Conservation (phyloP, 2,329 filamentous ascomycete species). For the Sphaerostilbella broomeana region DNA sequence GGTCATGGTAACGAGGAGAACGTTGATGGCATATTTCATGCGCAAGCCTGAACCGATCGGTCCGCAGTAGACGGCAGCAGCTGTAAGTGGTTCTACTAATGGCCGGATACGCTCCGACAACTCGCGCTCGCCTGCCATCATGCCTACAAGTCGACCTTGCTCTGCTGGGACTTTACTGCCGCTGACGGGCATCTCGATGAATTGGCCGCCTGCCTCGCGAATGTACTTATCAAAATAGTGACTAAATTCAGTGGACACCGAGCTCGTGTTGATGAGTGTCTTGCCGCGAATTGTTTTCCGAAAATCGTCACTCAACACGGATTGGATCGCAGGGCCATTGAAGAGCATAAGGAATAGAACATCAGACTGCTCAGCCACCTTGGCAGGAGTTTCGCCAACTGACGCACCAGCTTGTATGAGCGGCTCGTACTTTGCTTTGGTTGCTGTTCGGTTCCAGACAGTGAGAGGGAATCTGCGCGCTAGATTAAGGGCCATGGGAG, state of each 20-base stretch:
- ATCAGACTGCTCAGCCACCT: conserved; percentile 22
- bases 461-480: conserved; percentile 20
- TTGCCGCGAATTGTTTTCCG: conserved; percentile 22
- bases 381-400: conserved; percentile 19
- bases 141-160: conserved; percentile 26
- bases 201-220: conserved; percentile 21
- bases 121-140: conserved; percentile 25
- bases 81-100: conserved; percentile 22
- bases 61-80: conserved; percentile 28
- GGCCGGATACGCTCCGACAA: conserved; percentile 21
- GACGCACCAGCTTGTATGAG: conserved; percentile 18
- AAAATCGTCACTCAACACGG: conserved; percentile 21
- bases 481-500: conserved; percentile 29
- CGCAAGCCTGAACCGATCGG: conserved; percentile 25
- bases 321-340: conserved; percentile 20
- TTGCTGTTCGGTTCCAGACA: conserved; percentile 26
- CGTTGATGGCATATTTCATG: conserved; percentile 28
- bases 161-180: conserved; percentile 29
- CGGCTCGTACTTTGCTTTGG: conserved; percentile 20
- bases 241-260: conserved; percentile 23
- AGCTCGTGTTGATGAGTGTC: conserved; percentile 27
- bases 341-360: conserved; percentile 28
- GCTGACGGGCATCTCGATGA: conserved; percentile 31
- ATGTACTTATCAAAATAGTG: conserved; percentile 19
- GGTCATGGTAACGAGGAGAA: conserved; percentile 24